Evolutionary conservation across 352 stramenopile species (phyloP), one percentile per base, ranked within the genome.

Genomic region (Pythium vanterpoolii): DNA sequence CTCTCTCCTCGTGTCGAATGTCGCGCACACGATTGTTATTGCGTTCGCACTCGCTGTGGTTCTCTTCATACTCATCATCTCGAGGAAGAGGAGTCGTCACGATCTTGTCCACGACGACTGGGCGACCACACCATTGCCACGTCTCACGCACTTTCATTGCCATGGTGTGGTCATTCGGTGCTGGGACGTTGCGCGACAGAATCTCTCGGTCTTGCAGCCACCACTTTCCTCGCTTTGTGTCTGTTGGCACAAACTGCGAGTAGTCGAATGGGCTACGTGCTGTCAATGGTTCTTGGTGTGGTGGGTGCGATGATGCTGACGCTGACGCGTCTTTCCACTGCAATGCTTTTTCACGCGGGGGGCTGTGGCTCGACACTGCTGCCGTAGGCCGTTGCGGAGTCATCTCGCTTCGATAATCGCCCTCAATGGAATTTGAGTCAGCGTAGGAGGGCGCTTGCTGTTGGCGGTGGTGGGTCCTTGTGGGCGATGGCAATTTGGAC

Each of bases 41-140:
- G 14, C 28, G 7, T 26, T 59, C 40, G 3, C 50, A 27, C 18
- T 64, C 51, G 8, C 19, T 52, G 44, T 65, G 16, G 4, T 34
- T 39, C 1, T 55, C 49, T 10, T 65, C 56, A 26, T 60, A 46
- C 1, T 56, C 54, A 14, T 72, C 46, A 28, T 64, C 64, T 19
- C 58, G 47, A 1, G 56, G 46, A 1, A 45, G 51, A 3, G 56
- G 63, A 14, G 39, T 51, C 23, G 60, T 69, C 24, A 88, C 64
- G 50, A 88, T 86, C 60, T 89, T 90, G 70, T 90, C 81, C 16
- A 89, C 51, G 4, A 87, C 50, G 19, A 90, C 73, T 1, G 64
- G 73, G 24, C 81, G 73, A 10, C 78, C 78, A 59, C 72, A 84
- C 81, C 81, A 89, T 36, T 74, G 55, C 81, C 78, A 89, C 26